phyloP scores from a whole-genome alignment of 2,329 filamentous ascomycete species.

The Chrysosphaeria jannelii region DNA sequence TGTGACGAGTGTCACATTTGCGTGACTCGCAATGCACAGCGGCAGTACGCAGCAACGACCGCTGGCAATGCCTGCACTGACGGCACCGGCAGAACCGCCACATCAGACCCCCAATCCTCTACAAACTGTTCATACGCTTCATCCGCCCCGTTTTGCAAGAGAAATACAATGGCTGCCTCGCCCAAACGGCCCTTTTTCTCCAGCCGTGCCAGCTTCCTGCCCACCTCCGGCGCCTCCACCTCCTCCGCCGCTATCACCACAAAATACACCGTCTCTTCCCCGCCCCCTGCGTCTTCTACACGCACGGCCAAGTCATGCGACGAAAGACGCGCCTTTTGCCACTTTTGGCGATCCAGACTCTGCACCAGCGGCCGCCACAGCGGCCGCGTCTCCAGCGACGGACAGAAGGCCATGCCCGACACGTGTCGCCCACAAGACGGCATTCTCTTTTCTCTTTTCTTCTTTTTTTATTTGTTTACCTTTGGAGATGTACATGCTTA shows the following conservation, averaged over 20 bases:
- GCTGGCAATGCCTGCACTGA: too few species aligned
- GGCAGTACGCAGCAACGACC: too few species aligned
- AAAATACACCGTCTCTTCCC: conserved; percentile 10
- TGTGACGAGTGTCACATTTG: too few species aligned
- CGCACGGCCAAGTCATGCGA: conserved; percentile 17
- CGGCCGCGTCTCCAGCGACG: conserved; percentile 10
- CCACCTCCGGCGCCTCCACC: conserved; percentile 7
- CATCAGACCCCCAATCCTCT: too few species aligned
- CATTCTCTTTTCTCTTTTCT: not conserved
- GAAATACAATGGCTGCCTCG: too few species aligned
- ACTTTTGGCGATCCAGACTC: conserved; percentile 5
- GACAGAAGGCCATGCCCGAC: conserved; percentile 8
- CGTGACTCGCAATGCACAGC: too few species aligned
- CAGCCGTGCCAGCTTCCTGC: conserved; percentile 11
- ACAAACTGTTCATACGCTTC: too few species aligned
- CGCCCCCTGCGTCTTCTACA: too few species aligned
- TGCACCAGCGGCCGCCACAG: conserved; percentile 11
- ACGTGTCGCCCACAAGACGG: not conserved
- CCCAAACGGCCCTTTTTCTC: too few species aligned
- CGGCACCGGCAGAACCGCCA: too few species aligned
- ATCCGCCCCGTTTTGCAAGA: too few species aligned
- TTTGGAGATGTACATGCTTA: not conserved
- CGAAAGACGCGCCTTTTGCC: conserved; percentile 4
- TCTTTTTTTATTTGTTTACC: not conserved
- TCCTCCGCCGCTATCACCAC: conserved; percentile 13